These are phyloP conservation scores for Epichloe brachyelytri DNA, from an alignment of 2,329 filamentous ascomycete genomes.

Conservation along the genomic window DNA sequence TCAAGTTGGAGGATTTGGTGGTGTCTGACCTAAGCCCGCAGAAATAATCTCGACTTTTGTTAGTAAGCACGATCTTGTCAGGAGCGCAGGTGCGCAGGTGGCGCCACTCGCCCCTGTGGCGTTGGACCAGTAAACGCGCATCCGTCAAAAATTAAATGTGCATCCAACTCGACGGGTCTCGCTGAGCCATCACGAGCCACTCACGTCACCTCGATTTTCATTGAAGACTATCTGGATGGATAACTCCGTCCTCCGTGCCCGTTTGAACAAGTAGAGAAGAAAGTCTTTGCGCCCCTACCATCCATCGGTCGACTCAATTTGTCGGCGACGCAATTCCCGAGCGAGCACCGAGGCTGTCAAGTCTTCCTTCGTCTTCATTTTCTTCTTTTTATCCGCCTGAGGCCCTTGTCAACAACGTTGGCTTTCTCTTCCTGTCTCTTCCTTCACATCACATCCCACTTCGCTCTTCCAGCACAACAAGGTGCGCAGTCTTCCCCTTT, in stretches of 20 bases:
- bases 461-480: not conserved
- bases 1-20: too few relatives aligned
- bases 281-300: too few relatives aligned
- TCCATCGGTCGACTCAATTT: not conserved
- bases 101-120: too few relatives aligned
- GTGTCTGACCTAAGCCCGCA: too few relatives aligned
- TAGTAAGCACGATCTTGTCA: too few relatives aligned
- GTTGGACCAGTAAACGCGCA: too few relatives aligned
- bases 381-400: not conserved
- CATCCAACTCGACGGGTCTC: not conserved
- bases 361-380: not conserved
- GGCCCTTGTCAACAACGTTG: too few relatives aligned
- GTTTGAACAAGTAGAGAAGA: not conserved
- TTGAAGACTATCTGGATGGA: conserved; percentile 1
- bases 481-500: not conserved
- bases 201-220: conserved; percentile 8
- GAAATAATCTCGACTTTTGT: too few relatives aligned
- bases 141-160: too few relatives aligned
- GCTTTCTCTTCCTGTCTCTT: not conserved
- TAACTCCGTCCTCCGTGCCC: not conserved
- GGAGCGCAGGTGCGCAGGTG: too few relatives aligned
- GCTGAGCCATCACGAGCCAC: not conserved
- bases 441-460: not conserved
- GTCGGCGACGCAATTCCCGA: not conserved
- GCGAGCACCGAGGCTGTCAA: not conserved